These are phyloP conservation scores for Aspergillus incahuasiensis DNA, from an alignment of 495 filamentous ascomycete species.

Conservation along the genomic window DNA sequence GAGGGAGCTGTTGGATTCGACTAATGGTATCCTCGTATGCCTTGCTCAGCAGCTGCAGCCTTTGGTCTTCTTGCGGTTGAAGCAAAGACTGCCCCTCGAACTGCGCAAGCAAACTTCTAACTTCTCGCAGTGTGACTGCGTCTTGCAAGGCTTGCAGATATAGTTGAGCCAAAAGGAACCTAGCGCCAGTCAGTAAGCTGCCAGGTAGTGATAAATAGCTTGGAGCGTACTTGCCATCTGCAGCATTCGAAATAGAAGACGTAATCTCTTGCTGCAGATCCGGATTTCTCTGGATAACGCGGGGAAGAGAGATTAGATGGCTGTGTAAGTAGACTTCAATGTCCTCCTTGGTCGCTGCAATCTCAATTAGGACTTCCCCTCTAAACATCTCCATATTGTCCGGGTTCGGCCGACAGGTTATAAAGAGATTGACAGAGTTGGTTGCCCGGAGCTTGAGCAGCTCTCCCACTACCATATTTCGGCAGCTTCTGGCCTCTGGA, in stretches of 20 bases:
- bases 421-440: constrained; percentile 13
- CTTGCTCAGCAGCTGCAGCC: constrained; percentile 26
- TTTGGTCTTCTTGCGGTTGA: constrained; percentile 28
- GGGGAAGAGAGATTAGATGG: constrained; percentile 18
- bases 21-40: constrained; percentile 22
- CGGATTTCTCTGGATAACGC: constrained; percentile 12
- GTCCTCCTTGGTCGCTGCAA: constrained; percentile 25
- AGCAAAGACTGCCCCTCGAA: constrained; percentile 11
- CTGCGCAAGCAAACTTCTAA: no score
- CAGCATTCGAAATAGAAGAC: constrained; percentile 21
- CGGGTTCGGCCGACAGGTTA: constrained; percentile 24
- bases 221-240: constrained; percentile 38
- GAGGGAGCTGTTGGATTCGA: constrained; percentile 20
- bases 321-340: constrained; percentile 24
- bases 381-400: constrained; percentile 15
- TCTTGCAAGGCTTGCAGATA: constrained; percentile 28
- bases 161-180: constrained; percentile 54
- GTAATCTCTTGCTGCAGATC: constrained; percentile 30
- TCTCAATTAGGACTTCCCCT: constrained; percentile 13
- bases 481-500: constrained; percentile 3
- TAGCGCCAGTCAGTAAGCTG: constrained; percentile 3
- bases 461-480: constrained; percentile 4
- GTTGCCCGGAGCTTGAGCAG: constrained; percentile 5
- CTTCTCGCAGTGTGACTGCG: no score
- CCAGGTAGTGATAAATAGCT: neutral